Percentiles rank a stretch among this genome's conserved stretches.
Conservation (phyloP, 208 protist genomes). For the Leishmania tarentolae region DNA sequence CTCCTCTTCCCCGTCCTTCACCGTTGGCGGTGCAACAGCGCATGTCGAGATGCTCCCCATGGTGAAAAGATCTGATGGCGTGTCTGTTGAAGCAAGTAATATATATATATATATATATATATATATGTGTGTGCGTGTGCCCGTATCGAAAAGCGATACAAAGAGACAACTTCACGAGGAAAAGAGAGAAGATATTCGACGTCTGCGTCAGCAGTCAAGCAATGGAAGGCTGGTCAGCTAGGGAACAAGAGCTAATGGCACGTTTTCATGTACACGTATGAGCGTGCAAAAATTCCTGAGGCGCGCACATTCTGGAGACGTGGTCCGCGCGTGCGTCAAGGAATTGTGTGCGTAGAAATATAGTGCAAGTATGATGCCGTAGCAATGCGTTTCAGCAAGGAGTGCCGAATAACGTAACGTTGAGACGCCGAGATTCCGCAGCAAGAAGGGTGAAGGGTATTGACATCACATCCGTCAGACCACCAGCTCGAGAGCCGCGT, state of each 20-base stretch:
- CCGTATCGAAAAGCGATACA: not conserved
- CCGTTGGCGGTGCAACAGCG: not conserved
- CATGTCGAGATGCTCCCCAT: not conserved
- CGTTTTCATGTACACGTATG: not conserved
- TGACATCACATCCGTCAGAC: not conserved
- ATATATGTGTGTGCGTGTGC: too few species aligned
- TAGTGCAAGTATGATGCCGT: not conserved
- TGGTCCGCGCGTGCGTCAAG: not conserved
- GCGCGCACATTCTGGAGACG: not conserved
- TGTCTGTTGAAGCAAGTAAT: not conserved
- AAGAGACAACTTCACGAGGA: not conserved
- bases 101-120: not conserved
- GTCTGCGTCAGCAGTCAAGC: not conserved
- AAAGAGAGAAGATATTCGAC: not conserved
- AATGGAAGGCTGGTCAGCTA: not conserved
- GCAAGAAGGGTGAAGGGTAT: not conserved
- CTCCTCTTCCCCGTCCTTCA: not conserved
- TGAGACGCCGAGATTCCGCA: not conserved
- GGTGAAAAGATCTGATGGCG: not conserved
- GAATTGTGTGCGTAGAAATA: not conserved
- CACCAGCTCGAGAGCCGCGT: not conserved
- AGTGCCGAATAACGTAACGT: not conserved
- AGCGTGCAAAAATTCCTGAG: not conserved
- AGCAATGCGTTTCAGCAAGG: not conserved
- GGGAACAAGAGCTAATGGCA: not conserved